Percentiles rank a stretch among this genome's conserved stretches.
Conservation (phyloP, 2,329 filamentous ascomycete genomes). For the Clarireedia paspali region DNA sequence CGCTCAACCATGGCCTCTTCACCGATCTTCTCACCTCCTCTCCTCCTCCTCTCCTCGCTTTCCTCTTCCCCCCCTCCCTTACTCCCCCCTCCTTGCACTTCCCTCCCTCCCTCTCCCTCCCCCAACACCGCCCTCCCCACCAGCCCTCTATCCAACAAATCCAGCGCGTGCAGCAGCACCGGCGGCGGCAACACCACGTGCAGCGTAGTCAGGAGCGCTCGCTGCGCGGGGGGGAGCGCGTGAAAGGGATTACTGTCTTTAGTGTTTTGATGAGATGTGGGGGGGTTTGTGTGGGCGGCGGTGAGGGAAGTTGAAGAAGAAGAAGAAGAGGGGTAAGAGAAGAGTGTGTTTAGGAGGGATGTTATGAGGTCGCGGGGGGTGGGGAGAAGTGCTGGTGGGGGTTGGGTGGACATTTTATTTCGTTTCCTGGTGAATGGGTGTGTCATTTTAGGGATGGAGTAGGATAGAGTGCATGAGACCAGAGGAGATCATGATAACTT, state of each 20-base stretch:
- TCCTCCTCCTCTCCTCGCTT: constrained; percentile 7
- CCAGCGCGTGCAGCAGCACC: constrained; percentile 74
- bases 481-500: too few relatives aligned
- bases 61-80: neutral
- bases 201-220: constrained; percentile 42
- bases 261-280: neutral
- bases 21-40: too few relatives aligned
- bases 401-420: neutral
- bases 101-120: constrained; percentile 1
- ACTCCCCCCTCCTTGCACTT: too few relatives aligned
- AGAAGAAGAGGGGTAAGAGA: constrained; percentile 2
- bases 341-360: constrained; percentile 23
- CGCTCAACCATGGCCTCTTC: neutral
- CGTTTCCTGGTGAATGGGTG: neutral
- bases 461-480: too few relatives aligned
- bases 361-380: constrained; percentile 24
- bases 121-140: constrained; percentile 47
- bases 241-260: constrained; percentile 16
- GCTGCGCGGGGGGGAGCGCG: constrained; percentile 22
- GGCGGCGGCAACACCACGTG: constrained; percentile 74
- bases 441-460: neutral
- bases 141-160: constrained; percentile 73
- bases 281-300: too few relatives aligned
- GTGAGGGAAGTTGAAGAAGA: neutral
- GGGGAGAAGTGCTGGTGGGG: constrained; percentile 14